These are phyloP conservation scores for Starmerella apis DNA, from an alignment of 805 yeast genomes.

Conservation along the genomic window DNA sequence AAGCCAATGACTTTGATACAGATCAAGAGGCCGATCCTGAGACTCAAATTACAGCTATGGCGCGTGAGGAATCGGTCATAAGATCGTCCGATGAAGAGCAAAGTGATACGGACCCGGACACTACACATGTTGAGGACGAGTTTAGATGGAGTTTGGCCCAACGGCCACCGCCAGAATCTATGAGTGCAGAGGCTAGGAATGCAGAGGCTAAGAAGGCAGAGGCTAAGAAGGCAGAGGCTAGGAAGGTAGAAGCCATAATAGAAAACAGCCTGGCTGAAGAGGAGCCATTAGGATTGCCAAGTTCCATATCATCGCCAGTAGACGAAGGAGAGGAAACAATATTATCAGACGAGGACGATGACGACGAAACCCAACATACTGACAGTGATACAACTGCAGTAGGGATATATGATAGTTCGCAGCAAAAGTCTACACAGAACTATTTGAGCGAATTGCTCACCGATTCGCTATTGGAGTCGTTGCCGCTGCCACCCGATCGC, in stretches of 20 bases:
- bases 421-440: slow-evolving; percentile 15
- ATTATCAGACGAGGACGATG: slow-evolving; percentile 11
- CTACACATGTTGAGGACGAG: background rate
- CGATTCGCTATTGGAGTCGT: slow-evolving; percentile 27
- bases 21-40: background rate
- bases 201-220: too few species aligned
- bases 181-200: too few species aligned
- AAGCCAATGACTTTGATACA: too few species aligned
- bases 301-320: background rate
- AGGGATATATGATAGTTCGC: background rate
- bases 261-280: background rate
- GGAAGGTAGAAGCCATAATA: background rate
- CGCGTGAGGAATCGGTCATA: slow-evolving; percentile 2
- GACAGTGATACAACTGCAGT: slow-evolving; percentile 15
- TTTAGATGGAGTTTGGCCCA: background rate
- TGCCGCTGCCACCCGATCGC: slow-evolving; percentile 26
- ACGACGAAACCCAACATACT: slow-evolving; percentile 11
- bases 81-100: slow-evolving; percentile 1
- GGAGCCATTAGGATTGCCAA: background rate
- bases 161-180: background rate
- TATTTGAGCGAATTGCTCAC: slow-evolving; percentile 25
- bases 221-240: too few species aligned
- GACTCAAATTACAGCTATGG: background rate
- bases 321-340: slow-evolving; percentile 9
- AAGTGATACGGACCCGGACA: slow-evolving; percentile 1